Percentiles rank a stretch among this genome's conserved stretches.
These are phyloP conservation scores for Murraya koenigii DNA, from an alignment of 345 rosid species.

Conservation along the genomic window DNA sequence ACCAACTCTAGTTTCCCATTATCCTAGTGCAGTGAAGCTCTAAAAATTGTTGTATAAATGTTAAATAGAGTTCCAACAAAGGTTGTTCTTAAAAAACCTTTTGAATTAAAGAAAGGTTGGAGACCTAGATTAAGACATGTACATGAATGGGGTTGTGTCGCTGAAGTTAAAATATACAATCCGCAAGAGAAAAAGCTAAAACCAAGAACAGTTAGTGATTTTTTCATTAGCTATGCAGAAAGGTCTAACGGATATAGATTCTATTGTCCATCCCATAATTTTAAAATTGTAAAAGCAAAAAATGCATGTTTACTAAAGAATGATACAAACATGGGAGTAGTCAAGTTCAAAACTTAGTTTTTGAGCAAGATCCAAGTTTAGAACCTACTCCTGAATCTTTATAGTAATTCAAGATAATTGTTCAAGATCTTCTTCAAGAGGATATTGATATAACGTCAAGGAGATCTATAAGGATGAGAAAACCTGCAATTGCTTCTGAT, in stretches of 20 bases:
- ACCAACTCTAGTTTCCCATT: neutral
- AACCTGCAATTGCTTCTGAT: conserved; percentile 23
- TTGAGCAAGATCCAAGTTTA: neutral
- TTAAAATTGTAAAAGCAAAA: too few relatives aligned
- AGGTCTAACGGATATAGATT: neutral
- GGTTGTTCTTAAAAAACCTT: neutral
- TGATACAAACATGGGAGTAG: too few relatives aligned
- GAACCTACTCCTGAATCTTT: neutral
- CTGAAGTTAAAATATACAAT: too few relatives aligned
- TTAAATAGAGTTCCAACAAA: neutral
- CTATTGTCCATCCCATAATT: neutral
- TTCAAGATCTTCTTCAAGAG: neutral
- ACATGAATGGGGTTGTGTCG: neutral
- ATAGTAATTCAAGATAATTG: neutral
- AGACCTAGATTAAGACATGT: too few relatives aligned
- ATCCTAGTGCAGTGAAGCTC: neutral
- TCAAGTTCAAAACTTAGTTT: neutral
- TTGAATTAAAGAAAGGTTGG: neutral
- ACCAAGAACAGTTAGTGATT: too few relatives aligned
- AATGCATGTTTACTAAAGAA: neutral
- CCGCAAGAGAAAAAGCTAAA: neutral
- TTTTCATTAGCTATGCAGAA: neutral
- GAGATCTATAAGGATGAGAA: neutral
- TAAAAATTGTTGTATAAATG: neutral
- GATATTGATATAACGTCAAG: neutral